Evolutionary conservation across 202 grass and related monocot species (phyloP).

Genomic region (Schoenoplectus triqueter): DNA sequence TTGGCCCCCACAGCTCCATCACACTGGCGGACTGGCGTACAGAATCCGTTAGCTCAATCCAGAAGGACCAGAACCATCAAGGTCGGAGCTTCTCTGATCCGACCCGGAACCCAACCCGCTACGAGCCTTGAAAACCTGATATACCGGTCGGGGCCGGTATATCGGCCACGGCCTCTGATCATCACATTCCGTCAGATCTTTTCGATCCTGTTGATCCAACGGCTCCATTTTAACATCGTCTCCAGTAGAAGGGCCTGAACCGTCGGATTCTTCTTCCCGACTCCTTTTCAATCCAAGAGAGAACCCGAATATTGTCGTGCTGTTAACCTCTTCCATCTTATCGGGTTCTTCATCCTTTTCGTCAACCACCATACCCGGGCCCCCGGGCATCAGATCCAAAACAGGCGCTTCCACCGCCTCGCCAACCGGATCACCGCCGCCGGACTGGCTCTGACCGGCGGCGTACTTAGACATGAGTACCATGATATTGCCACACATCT

Average conservation of each 20-base stretch:
- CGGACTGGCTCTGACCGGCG: conserved; percentile 38
- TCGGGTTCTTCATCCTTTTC: conserved; percentile 8
- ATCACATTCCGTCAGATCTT: background rate
- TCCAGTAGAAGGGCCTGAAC: background rate
- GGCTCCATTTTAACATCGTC: conserved; percentile 57
- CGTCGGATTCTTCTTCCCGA: conserved; percentile 33
- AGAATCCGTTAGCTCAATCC: conserved; percentile 37
- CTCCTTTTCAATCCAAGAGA: conserved; percentile 66
- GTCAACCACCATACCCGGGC: background rate
- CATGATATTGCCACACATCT: conserved; percentile 81
- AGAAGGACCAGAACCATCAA: conserved; percentile 35
- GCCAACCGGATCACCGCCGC: conserved; percentile 13
- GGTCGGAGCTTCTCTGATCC: conserved; percentile 40
- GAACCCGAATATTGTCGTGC: conserved; percentile 69
- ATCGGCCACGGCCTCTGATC: conserved; percentile 52
- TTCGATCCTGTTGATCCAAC: conserved; percentile 20
- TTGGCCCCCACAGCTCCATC: background rate
- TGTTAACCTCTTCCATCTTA: conserved; percentile 39
- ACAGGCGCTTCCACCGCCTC: conserved; percentile 41
- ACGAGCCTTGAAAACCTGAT: conserved; percentile 45
- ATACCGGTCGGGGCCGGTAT: conserved; percentile 60
- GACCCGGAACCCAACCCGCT: conserved; percentile 28
- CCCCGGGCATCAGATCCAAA: conserved; percentile 62
- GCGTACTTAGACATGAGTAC: conserved; percentile 69
- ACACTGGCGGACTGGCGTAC: background rate